Evolutionary conservation across 2,329 filamentous ascomycete species (phyloP), one percentile per base, ranked within the genome.

Genomic region (Penicillium sumatraense): DNA sequence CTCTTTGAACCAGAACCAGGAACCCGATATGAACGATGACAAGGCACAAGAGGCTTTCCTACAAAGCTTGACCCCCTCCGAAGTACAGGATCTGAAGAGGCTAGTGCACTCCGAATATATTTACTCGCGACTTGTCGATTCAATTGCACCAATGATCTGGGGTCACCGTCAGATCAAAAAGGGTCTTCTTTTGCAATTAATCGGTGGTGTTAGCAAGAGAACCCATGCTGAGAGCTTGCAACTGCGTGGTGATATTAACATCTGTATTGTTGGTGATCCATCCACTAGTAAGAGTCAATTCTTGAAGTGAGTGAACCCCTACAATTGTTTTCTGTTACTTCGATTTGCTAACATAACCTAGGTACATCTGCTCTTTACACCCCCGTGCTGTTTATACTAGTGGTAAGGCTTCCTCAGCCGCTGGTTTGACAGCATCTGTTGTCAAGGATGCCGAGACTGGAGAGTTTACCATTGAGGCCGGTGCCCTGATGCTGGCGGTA

Each of bases 101-200:
- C 95, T 99, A 88, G 95, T 99, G 23, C 93, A 98, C 75, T 91
- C 89, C 53, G 91, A 96, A 59, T 93, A 96, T 72, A 97, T 98
- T 64, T 99, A 97, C 78, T 88, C 90, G 66, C 87, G 93, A 23
- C 81, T 99, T 9, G 92, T 99, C 31, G 90, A 96, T 67, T 97
- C 93, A 0, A 87, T 99, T 44, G 95, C 95, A 1, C 95, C 95
- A 1, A 99, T 93, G 83, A 93, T 99, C 3, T 99, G 96, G 68
- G 95, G 95, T 13, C 95, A 99, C 71, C 91, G 95, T 59, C 91
- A 97, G 54, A 93, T 99, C 69, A 99, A 99, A 79, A 99, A 99
- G 75, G 95, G 95, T 26, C 81, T 99, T 21, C 83, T 99, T 7
- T 82, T 99, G 38, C 95, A 99, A 74, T 82, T 99, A 44, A 91